phyloP scores from a whole-genome alignment of 228 moss, liverwort and hornwort species.

The Sphagnum magellanicum region DNA sequence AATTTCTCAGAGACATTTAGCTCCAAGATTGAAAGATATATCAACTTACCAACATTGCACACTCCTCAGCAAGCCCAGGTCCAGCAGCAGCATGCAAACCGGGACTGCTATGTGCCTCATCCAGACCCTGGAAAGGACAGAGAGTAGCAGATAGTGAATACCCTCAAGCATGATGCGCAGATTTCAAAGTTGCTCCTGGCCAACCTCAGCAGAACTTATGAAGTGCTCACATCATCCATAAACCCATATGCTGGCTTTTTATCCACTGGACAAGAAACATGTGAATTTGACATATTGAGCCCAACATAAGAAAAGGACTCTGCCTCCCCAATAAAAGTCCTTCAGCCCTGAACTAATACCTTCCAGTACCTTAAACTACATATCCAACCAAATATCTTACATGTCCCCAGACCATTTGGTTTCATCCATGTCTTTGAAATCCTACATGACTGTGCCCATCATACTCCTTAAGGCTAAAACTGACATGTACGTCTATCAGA shows the following conservation, averaged over 20 bases:
- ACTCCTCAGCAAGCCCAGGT: conserved; percentile 95
- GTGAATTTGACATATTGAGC: neutral
- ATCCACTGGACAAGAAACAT: neutral
- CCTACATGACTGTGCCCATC: too few species aligned
- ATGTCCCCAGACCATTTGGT: too few species aligned
- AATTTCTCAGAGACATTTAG: neutral
- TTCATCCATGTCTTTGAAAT: too few species aligned
- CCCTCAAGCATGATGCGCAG: neutral
- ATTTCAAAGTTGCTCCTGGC: too few species aligned
- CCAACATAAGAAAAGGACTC: neutral
- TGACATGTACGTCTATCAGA: too few species aligned
- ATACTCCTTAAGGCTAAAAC: too few species aligned
- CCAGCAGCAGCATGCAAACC: conserved; percentile 97
- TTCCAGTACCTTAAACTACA: neutral
- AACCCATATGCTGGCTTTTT: too few species aligned
- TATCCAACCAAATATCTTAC: too few species aligned
- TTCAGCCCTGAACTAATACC: neutral
- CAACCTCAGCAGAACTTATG: neutral
- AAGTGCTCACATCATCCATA: neutral
- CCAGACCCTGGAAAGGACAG: conserved; percentile 61
- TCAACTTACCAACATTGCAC: conserved; percentile 71
- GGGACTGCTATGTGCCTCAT: conserved; percentile 90
- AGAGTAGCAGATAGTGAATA: neutral
- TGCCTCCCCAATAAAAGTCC: neutral
- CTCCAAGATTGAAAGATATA: neutral